Base-by-base conservation (phyloP, 108 stramenopile species). In the Pelagomonas calceolata region DNA sequence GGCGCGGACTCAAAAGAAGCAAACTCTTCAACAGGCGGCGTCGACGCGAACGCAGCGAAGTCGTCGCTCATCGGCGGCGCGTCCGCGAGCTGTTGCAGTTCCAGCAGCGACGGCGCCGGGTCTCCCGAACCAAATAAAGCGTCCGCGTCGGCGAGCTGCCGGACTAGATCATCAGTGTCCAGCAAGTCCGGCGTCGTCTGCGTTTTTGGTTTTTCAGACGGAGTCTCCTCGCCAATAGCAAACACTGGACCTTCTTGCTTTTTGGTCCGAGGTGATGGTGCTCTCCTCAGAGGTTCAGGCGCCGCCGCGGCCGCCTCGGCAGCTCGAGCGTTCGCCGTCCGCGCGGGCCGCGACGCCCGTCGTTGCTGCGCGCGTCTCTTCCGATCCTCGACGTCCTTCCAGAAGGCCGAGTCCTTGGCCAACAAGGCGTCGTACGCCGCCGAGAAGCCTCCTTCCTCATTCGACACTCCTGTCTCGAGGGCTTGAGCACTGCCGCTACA, bases 321-420 rank as follows among this genome's bases (percentile, higher is more conserved):
- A 1, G 51, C 18, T 26, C 21, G 0, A 17, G 21, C 51, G 51
- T 60, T 60, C 51, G 51, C 0, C 51, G 51, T 12, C 7, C 4
- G 3, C 7, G 26, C 26, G 21, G 1, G 18, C 51, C 4, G 18
- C 21, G 51, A 4, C 51, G 51, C 51, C 74, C 65, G 69, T 76
- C 35, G 88, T 86, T 70, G 89, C 88, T 64, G 87, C 70, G 16
- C 86, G 51, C 51, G 51, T 26, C 7, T 60, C 51, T 60, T 76
- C 68, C 89, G 79, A 30, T 65, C 67, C 30, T 84, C 80, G 83
- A 92, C 89, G 16, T 90, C 88, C 64, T 90, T 88, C 91, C 91
- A 92, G 73, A 92, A 90, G 46, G 86, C 74, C 17, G 91, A 90
- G 77, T 90, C 88, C 16, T 89, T 86, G 75, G 89, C 86, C 17